Evolutionary conservation across 2,329 filamentous ascomycete species (phyloP), one percentile per base, ranked within the genome.

Genomic region (Zymoseptoria brevis): DNA sequence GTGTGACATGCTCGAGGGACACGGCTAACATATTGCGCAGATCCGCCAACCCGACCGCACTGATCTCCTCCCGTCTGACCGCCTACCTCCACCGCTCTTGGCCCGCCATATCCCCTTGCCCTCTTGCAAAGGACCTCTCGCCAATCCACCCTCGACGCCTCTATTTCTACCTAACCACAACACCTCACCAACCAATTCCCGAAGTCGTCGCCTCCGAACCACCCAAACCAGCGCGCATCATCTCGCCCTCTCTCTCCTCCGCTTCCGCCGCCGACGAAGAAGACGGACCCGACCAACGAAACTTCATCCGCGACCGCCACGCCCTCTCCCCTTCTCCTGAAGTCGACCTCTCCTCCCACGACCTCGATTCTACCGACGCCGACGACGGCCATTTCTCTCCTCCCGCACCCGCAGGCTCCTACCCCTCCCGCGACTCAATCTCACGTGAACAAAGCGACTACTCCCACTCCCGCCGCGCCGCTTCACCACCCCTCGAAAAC

Each of bases 81-180:
- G 85, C 88, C 35, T 99, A 95, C 76, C 81, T 96, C 70, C 95
- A 96, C 78, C 89, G 94, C 66, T 77, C 89, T 57, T 88, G 83
- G 92, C 89, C 85, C 26, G 84, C 87, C 7, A 77, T 87, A 55
- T 81, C 87, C 55, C 90, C 88, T 56, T 97, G 94, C 75, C 93
- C 94, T 3, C 78, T 97, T 57, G 90, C 89, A 55, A 97, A 97
- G 77, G 90, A 96, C 75, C 84, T 96, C 57, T 90, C 96, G 73
- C 87, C 89, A 49, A 88, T 93, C 50, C 93, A 97, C 73, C 94
- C 94, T 19, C 88, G 93, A 72, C 90, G 94, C 75, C 92, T 95
- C 53, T 97, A 96, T 79, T 97, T 95, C 77, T 97, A 92, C 77
- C 83, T 99, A 61, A 96, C 90, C 48, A 96, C 89, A n/a, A 87